phyloP scores from a whole-genome alignment of 2,329 filamentous ascomycete genomes.

The Fusarium sp. region DNA sequence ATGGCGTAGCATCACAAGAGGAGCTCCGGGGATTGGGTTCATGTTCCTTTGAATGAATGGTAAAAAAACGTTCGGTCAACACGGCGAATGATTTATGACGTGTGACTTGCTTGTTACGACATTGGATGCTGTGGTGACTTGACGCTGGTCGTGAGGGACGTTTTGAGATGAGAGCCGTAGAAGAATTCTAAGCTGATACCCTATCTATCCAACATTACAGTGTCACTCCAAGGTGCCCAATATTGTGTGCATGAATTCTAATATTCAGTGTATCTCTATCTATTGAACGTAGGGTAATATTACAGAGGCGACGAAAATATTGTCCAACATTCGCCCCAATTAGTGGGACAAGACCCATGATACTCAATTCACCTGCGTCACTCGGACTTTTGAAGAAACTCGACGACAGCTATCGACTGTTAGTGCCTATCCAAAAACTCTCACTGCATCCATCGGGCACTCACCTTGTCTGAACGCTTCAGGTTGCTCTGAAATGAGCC shows the following conservation, averaged over 20 bases:
- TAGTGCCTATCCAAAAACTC: neutral
- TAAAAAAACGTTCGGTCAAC: slow-evolving; percentile 47
- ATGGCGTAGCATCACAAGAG: slow-evolving; percentile 57
- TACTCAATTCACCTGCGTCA: slow-evolving; percentile 40
- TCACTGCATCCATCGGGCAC: slow-evolving; percentile 26
- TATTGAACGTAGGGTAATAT: slow-evolving; percentile 7
- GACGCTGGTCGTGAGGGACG: slow-evolving; percentile 14
- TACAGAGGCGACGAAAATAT: slow-evolving; percentile 4
- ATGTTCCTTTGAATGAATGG: slow-evolving; percentile 53
- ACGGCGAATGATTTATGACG: slow-evolving; percentile 33
- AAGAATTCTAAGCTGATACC: slow-evolving; percentile 22
- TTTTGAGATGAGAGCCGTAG: slow-evolving; percentile 28
- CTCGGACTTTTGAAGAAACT: slow-evolving; percentile 66
- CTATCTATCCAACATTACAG: neutral
- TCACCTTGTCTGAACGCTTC: slow-evolving; percentile 79
- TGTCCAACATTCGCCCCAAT: slow-evolving; percentile 6
- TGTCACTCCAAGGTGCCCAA: neutral
- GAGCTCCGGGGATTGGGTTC: slow-evolving; percentile 53
- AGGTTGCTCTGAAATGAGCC: slow-evolving; percentile 90
- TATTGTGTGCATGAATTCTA: neutral
- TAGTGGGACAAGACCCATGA: slow-evolving; percentile 13
- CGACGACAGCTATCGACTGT: slow-evolving; percentile 63
- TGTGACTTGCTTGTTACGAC: slow-evolving; percentile 14
- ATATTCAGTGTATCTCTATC: slow-evolving; percentile 8
- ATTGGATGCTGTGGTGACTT: slow-evolving; percentile 28